phyloP scores from a whole-genome alignment of 768 basidiomycete species.

The Sarcomyxa edulis region DNA sequence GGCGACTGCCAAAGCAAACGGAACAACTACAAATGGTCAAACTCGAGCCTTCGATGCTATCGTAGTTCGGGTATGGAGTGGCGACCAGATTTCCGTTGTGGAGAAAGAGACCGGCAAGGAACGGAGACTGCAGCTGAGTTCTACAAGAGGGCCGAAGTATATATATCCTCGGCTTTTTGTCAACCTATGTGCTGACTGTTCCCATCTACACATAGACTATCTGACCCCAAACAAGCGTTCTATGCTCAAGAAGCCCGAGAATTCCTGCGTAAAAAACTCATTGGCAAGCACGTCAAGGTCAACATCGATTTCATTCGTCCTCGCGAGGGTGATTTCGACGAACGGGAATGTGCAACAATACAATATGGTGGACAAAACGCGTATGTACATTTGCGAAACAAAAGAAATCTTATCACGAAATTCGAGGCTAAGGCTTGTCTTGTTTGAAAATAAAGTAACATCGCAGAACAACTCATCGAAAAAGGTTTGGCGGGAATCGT shows the following conservation, averaged over 20 bases:
- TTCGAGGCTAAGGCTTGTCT: too few relatives aligned
- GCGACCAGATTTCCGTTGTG: conserved; percentile 81
- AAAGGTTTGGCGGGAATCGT: conserved; percentile 88
- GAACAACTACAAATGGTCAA: conserved; percentile 34
- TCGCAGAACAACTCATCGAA: conserved; percentile 91
- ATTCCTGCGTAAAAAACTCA: conserved; percentile 85
- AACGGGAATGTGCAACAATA: conserved; percentile 87
- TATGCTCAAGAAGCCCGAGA: conserved; percentile 93
- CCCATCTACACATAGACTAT: conserved; percentile 43
- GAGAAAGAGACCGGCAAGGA: conserved; percentile 74
- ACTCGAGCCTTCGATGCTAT: conserved; percentile 68
- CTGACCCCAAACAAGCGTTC: conserved; percentile 80
- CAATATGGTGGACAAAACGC: conserved; percentile 76
- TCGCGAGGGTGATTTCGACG: conserved; percentile 88
- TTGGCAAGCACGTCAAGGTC: conserved; percentile 85
- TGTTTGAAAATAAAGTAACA: conserved; percentile 51
- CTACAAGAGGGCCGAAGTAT: conserved; percentile 81
- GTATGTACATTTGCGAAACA: conserved; percentile 60
- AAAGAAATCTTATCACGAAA: too few relatives aligned
- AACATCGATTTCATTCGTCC: conserved; percentile 88
- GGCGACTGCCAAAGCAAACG: conserved; percentile 41
- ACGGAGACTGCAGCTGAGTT: conserved; percentile 81
- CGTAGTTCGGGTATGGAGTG: conserved; percentile 87
- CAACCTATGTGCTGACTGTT: neutral
- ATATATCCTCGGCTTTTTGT: conserved; percentile 5